A percentile compares a stretch with the other conserved stretches of the same genome.
Conservation (phyloP, 2,329 filamentous ascomycete species). For the Karstenula rhodostoma region DNA sequence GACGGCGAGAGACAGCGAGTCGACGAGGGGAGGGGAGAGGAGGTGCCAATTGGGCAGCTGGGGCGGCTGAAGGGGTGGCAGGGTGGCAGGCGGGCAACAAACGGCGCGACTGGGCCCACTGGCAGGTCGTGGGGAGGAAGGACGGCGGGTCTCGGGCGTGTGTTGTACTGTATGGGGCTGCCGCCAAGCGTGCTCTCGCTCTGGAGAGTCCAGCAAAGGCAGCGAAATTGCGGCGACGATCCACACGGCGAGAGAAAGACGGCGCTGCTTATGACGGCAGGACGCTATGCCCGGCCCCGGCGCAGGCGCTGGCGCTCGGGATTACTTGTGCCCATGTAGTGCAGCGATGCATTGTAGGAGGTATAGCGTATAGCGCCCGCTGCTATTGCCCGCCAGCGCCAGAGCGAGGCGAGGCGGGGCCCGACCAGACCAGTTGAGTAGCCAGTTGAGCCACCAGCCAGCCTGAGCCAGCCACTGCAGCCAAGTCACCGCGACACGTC, state of each 20-base stretch:
- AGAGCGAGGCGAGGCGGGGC: not conserved
- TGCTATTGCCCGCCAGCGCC: conserved; percentile 7
- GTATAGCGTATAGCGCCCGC: not conserved
- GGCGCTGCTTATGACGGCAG: not conserved
- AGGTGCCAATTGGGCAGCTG: conserved; percentile 27
- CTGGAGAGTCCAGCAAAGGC: not conserved
- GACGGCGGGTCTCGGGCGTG: conserved; percentile 10
- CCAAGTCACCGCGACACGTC: not conserved
- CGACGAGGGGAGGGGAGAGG: no score
- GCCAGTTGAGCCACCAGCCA: no score
- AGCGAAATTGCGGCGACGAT: conserved; percentile 12
- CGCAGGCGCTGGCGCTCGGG: no score
- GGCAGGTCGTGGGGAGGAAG: conserved; percentile 9
- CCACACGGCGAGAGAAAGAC: not conserved
- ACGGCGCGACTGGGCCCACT: conserved; percentile 1
- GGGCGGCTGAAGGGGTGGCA: conserved; percentile 38
- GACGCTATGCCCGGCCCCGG: no score
- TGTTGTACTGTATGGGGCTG: conserved; percentile 10
- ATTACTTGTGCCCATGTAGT: not conserved
- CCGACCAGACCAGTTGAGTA: no score
- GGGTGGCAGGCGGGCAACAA: conserved; percentile 13
- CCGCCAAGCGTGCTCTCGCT: conserved; percentile 2
- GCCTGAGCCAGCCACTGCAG: no score
- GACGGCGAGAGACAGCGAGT: no score
- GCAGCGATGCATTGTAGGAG: not conserved